Evolutionary conservation across 2,329 filamentous ascomycete species (phyloP), one percentile per base, ranked within the genome.

Genomic region (Dactylellina sp.): DNA sequence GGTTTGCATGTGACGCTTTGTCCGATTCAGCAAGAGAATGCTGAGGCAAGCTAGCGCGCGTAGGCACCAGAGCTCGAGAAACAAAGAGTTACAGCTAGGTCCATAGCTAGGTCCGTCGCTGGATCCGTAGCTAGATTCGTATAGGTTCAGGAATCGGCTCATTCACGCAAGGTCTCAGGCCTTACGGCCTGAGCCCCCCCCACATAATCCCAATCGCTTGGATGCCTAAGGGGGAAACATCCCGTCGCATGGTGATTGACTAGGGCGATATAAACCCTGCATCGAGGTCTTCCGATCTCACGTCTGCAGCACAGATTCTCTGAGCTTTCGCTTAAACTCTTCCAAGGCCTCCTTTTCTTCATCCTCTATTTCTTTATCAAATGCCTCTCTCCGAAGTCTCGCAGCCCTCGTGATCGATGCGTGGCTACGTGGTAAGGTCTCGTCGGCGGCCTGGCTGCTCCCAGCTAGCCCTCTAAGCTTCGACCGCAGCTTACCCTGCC

Each of bases 401-500:
- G 66, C 56, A 22, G 60, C 66, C 24, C 62, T 35, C 24, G 63
- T 71, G 47, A 74, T 66, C 22, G 70, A 66, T 50, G 47, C 61
- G 14, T 61, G 61, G 25, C 40, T 74, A 24, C 55, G 49, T 32
- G 20, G n/a, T 20, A 32, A 18, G 24, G 39, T 56, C 39, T 74
- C 61, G 16, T 52, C 61, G 32, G 24, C 57, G 40, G 49, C 50
- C 44, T 64, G 68, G 6, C 20, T 12, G 7, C 62, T 40, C 25
- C 70, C 70, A 12, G 70, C 61, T 12, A 74, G 28, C 1, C 70
- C 64, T 56, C 64, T 56, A 35, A 78, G 55, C 16, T 75, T 68
- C 24, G 74, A 75, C 46, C 76, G 75, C 55, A 77, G 63, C 52
- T 72, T 75, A 28, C 46, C 72, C 53, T 74, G 71, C 25, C 72